A percentile compares a stretch with the other conserved stretches of the same genome.
phyloP scores from a whole-genome alignment of 208 protist species.

The Crithidia bombi region DNA sequence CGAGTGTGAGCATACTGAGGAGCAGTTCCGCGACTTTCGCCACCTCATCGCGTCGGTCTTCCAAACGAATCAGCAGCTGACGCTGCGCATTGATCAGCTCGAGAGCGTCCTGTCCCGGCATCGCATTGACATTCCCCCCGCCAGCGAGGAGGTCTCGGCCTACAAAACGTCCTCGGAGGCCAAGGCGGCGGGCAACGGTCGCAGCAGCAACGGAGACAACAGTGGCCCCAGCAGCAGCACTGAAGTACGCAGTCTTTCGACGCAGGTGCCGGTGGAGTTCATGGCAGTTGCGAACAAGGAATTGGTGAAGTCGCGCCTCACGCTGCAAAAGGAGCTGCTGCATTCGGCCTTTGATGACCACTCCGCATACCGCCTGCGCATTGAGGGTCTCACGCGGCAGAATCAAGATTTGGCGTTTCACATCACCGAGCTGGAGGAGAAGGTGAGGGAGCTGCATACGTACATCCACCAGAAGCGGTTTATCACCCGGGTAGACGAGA shows the following conservation, averaged over 20 bases:
- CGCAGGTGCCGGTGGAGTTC: constrained; percentile 50
- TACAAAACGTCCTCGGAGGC: constrained; percentile 42
- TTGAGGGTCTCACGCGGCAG: constrained; percentile 55
- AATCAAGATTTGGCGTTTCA: constrained; percentile 54
- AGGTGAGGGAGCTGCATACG: constrained; percentile 53
- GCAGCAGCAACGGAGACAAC: constrained; percentile 7
- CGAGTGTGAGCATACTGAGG: constrained; percentile 66
- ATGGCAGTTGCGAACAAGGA: constrained; percentile 64
- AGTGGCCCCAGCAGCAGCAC: neutral
- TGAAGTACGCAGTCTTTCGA: neutral
- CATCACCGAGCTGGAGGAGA: constrained; percentile 44
- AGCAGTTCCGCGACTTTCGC: constrained; percentile 71
- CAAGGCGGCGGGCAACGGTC: neutral
- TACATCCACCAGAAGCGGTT: constrained; percentile 84
- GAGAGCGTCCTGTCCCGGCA: constrained; percentile 51
- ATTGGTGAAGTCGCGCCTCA: constrained; percentile 63
- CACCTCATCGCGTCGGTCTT: constrained; percentile 81
- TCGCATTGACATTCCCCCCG: constrained; percentile 59
- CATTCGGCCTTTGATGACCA: constrained; percentile 77
- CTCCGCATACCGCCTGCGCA: constrained; percentile 64
- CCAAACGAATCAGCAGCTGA: constrained; percentile 69
- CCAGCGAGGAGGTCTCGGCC: constrained; percentile 40
- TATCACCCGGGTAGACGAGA: constrained; percentile 22
- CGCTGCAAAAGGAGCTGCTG: constrained; percentile 65
- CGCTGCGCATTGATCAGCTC: constrained; percentile 63